These are phyloP conservation scores for Strigomonas galati DNA, from an alignment of 208 protist species.

Conservation along the genomic window DNA sequence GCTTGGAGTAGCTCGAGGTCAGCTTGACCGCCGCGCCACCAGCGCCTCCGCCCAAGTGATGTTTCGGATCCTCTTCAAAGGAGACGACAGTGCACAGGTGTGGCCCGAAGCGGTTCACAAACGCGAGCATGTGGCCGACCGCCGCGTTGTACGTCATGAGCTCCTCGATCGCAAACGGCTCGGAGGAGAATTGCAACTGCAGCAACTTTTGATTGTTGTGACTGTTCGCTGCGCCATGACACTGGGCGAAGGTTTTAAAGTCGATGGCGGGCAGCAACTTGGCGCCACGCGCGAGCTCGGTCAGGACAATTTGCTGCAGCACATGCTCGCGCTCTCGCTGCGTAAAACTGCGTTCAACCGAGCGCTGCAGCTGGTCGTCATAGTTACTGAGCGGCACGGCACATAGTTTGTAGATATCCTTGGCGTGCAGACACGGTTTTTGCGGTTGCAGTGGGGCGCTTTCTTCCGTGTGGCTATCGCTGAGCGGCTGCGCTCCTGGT, in stretches of 20 bases:
- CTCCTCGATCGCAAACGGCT: slow-evolving; percentile 26
- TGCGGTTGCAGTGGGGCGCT: neutral
- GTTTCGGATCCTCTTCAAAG: slow-evolving; percentile 14
- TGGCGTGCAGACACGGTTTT: slow-evolving; percentile 3
- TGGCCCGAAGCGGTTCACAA: slow-evolving; percentile 31
- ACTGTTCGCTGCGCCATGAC: neutral
- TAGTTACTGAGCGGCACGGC: slow-evolving; percentile 19
- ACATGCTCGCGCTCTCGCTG: slow-evolving; percentile 43
- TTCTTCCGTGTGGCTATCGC: neutral
- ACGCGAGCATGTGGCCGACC: slow-evolving; percentile 24
- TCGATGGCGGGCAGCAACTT: slow-evolving; percentile 18
- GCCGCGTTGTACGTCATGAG: slow-evolving; percentile 22
- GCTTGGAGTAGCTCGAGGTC: slow-evolving; percentile 26
- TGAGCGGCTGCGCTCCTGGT: neutral
- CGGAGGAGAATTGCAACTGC: slow-evolving; percentile 9
- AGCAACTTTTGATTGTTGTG: neutral
- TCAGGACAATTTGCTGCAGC: slow-evolving; percentile 42
- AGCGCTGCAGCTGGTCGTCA: slow-evolving; percentile 31
- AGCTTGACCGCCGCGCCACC: slow-evolving; percentile 10
- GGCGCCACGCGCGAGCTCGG: slow-evolving; percentile 20
- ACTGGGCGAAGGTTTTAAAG: neutral
- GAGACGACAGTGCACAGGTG: slow-evolving; percentile 21
- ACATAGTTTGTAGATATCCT: slow-evolving; percentile 7
- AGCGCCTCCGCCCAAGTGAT: neutral
- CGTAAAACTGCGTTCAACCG: slow-evolving; percentile 48